These are phyloP conservation scores for Lactifluus hygrophoroides DNA, from an alignment of 768 basidiomycete species.

Conservation along the genomic window DNA sequence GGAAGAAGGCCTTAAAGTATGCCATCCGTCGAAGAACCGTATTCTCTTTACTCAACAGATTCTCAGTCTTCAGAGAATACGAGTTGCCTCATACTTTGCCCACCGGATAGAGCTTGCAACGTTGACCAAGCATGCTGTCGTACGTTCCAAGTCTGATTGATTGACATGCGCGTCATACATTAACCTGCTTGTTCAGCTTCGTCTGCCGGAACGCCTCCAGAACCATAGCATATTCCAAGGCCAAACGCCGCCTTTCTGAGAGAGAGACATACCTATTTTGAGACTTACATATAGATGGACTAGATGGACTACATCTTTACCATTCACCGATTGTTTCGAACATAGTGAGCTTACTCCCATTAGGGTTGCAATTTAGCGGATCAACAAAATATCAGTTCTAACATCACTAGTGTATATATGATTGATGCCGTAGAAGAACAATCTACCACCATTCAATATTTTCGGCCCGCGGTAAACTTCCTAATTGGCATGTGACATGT, in stretches of 20 bases:
- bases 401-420: background rate
- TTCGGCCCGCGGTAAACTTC: background rate
- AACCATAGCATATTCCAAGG: background rate
- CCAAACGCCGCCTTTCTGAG: background rate
- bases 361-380: background rate
- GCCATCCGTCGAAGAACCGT: background rate
- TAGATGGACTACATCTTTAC: too few species aligned
- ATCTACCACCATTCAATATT: background rate
- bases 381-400: background rate
- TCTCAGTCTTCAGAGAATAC: constrained; percentile 42
- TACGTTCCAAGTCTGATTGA: constrained; percentile 34
- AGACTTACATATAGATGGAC: background rate
- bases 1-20: constrained; percentile 44
- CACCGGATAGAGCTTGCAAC: constrained; percentile 57
- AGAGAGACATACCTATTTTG: background rate
- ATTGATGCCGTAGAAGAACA: background rate
- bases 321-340: background rate
- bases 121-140: constrained; percentile 77
- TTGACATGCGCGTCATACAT: background rate
- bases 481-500: background rate
- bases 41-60: constrained; percentile 4
- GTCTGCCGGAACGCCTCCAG: constrained; percentile 1
- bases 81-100: constrained; percentile 66
- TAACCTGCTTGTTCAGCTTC: constrained; percentile 9
- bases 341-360: background rate